Percentiles rank a stretch among this genome's conserved stretches.
Conservation (phyloP, 371 early-diverging fungal species). For the Choanephora cucurbitarum region DNA sequence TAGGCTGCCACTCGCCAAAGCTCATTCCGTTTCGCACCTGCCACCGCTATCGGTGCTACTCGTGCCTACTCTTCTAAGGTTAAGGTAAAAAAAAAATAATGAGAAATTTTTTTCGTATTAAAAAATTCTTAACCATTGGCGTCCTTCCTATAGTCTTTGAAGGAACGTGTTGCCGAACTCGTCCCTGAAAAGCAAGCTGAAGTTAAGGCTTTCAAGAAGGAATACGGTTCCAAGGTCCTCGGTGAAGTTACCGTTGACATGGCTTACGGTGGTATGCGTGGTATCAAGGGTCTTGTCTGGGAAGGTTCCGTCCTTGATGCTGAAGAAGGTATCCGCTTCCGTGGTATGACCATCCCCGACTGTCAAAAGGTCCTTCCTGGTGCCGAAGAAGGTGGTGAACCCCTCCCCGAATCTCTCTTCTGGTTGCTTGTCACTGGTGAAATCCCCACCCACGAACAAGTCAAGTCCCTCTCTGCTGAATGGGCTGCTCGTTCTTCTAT, state of each 20-base stretch:
- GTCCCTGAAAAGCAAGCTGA: slow-evolving; percentile 94
- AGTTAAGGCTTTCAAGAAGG: slow-evolving; percentile 90
- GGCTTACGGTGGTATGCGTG: slow-evolving; percentile 98
- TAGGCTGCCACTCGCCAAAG: slow-evolving; percentile 40
- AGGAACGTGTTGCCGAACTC: slow-evolving; percentile 90
- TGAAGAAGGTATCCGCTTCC: slow-evolving; percentile 99
- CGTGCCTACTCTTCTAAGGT: slow-evolving; percentile 48
- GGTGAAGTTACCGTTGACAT: slow-evolving; percentile 97
- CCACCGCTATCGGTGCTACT: slow-evolving; percentile 38
- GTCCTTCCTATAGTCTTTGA: slow-evolving; percentile 62
- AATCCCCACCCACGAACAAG: slow-evolving; percentile 94
- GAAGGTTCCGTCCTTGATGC: slow-evolving; percentile 97
- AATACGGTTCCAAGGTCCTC: slow-evolving; percentile 86
- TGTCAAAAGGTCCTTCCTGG: slow-evolving; percentile 91
- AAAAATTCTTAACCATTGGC: neutral
- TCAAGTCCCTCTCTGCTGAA: slow-evolving; percentile 88
- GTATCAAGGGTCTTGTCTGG: slow-evolving; percentile 98
- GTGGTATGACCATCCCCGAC: slow-evolving; percentile 95
- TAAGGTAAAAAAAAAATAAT: slow-evolving; percentile 33
- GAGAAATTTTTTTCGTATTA: neutral
- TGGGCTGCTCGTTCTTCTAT: slow-evolving; percentile 93
- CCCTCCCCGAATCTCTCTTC: slow-evolving; percentile 97
- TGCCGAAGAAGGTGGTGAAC: slow-evolving; percentile 88
- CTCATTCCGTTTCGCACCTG: slow-evolving; percentile 42
- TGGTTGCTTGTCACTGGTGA: slow-evolving; percentile 98